Base-by-base conservation (phyloP, 148 eudicot genomes). In the Rhododendron ferrugineum region DNA sequence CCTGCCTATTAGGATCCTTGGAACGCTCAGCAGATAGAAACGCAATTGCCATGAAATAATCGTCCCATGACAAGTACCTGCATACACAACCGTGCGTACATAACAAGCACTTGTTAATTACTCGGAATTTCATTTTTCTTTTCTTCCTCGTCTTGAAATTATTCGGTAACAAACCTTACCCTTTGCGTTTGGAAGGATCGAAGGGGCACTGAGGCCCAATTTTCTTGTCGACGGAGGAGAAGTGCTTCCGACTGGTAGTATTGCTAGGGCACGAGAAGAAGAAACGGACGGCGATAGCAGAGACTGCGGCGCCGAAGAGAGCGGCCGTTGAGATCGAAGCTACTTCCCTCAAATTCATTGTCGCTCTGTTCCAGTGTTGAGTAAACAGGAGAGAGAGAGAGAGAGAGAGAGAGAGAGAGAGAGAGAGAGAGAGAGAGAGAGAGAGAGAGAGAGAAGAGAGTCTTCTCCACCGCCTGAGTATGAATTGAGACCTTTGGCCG, bases 1-100 rank as follows among this genome's bases (percentile, higher is more conserved):
- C 98, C 98, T 96, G 98, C 83, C 98, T 92, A 85, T 94, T 93
- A 46, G 97, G 98, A 91, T 96, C 98, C 88, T 96, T 96, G 74
- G 98, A 96, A 78, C 98, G 92, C 89, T 94, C 92, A 80, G 98
- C 97, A n/a, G 98, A 96, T 20, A 96, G 89, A 83, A 96, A 96
- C 54, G 97, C 98, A 88, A 94, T 92, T 2, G 98, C 95, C 98
- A 96, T 94, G 80, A 96, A 96, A 90, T 94, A 96, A 75, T 96
- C 98, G 84, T 94, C 98, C 98, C 98, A 94, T 18, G 98, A 90
- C 64, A 96, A 87, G 88, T 96, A 96, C 87, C 98, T 96, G 89
- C 80, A 72, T 36, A 32, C 72, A 80, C 15, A 78, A 50, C 6
- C 0, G n/a, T 2, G 26, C 4, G 76, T 49, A 18, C 47, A 22